These are phyloP conservation scores for Scenedesmus sp. DNA, from an alignment of 163 green algal species.

Conservation along the genomic window DNA sequence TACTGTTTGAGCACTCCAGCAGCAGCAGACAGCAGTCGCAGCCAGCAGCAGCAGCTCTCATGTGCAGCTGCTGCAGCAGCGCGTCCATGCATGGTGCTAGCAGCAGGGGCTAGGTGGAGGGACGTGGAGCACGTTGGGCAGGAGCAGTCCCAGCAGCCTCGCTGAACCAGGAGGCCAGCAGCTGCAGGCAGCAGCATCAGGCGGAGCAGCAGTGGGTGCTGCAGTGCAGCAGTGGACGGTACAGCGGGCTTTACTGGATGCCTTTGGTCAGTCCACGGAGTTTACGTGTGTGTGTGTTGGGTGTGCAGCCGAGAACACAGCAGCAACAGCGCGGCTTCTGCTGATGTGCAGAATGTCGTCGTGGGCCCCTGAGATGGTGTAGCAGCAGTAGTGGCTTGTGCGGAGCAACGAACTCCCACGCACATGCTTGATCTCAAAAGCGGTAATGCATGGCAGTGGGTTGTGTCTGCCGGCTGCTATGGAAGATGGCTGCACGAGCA, in stretches of 20 bases:
- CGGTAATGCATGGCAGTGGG: not conserved
- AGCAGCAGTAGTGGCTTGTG: not conserved
- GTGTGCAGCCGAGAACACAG: not conserved
- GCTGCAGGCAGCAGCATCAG: slow-evolving; percentile 14
- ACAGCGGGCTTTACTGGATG: not conserved
- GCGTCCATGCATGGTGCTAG: no score
- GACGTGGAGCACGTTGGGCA: not conserved
- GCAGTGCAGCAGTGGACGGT: not conserved
- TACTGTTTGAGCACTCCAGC: not conserved
- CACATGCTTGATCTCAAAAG: not conserved
- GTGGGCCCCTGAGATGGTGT: no score
- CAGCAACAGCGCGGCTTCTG: no score
- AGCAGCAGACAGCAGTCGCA: slow-evolving; percentile 1
- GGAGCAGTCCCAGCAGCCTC: not conserved
- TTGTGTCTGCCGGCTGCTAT: not conserved
- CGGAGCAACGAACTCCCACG: not conserved
- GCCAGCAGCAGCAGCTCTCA: slow-evolving; percentile 8
- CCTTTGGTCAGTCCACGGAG: not conserved
- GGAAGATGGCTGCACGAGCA: not conserved
- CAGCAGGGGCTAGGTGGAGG: not conserved
- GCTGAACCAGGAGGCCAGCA: not conserved
- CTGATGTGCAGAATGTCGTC: not conserved
- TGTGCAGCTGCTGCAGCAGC: not conserved
- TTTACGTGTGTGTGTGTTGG: not conserved
- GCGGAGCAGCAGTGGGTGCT: not conserved